Base-by-base conservation (phyloP, 495 filamentous ascomycete species). In the Durotheca rogersii region DNA sequence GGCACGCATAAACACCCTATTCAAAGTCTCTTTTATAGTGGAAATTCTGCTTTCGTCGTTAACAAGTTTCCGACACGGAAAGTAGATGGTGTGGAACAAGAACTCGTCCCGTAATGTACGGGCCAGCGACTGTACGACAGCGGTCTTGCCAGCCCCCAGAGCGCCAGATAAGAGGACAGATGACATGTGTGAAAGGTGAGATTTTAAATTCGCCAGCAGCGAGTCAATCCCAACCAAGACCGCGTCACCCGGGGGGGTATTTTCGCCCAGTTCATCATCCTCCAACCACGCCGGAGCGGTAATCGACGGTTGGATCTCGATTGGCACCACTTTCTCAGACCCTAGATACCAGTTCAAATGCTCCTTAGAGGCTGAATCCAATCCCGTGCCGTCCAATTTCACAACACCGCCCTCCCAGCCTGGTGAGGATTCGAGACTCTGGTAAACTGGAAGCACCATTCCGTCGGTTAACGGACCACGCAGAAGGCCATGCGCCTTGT, bases 381-480 rank as follows among this genome's bases (percentile, higher is more conserved):
- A 69, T 15, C 66, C 61, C 9, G 75, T 47, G 20, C 78, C 79
- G 46, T 91, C 87, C 60, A 95, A 86, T 49, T 79, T 80, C 15
- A 93, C 52, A 20, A 95, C 76, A n/a, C 86, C 90, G 1, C 90
- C 90, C 48, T 81, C 75, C 84, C 84, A 89, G 14, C 72, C 67
- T 17, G 62, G 59, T 0, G 72, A 61, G 20, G 53, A 56, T 14
- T 73, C 68, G 1, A 73, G 47, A 7, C 61, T 62, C 16, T 72
- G 61, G 14, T 72, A 65, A 6, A 70, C 53, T 10, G 75, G 74
- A 4, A 98, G 67, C 20, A 94, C 57, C 69, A 92, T 86, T 5
- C 93, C 90, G 69, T 96, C 87, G 0, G 91, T 96, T 19, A 98
- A 58, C 2, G 93, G 89, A 0, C 93, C 92, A 12, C 87, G 80